Evolutionary conservation across 2,329 filamentous ascomycete genomes (phyloP).

Genomic region (Pseudogymnoascus sp.): DNA sequence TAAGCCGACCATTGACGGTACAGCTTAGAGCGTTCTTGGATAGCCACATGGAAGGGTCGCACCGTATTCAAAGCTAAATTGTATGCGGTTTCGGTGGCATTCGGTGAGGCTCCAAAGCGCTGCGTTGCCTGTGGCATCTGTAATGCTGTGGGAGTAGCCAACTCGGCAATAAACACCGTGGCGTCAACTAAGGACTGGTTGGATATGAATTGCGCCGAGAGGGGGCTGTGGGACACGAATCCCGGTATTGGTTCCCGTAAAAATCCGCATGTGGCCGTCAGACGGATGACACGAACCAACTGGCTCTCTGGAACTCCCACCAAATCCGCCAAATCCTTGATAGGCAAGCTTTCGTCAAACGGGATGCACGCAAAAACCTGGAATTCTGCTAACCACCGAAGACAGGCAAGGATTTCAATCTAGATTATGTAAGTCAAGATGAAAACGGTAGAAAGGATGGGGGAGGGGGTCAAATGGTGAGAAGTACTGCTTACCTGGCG

Average conservation of each 20-base stretch:
- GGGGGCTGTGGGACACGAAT: slow-evolving; percentile 30
- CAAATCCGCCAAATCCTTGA: slow-evolving; percentile 35
- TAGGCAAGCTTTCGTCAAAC: slow-evolving; percentile 26
- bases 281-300: slow-evolving; percentile 30
- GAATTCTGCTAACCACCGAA: slow-evolving; percentile 37
- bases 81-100: slow-evolving; percentile 17
- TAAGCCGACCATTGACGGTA: slow-evolving; percentile 29
- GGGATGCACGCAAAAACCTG: slow-evolving; percentile 39
- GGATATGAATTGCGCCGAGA: slow-evolving; percentile 32
- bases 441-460: not conserved
- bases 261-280: slow-evolving; percentile 30
- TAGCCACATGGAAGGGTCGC: slow-evolving; percentile 13
- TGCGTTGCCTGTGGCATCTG: slow-evolving; percentile 26
- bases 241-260: slow-evolving; percentile 28
- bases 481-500: slow-evolving; percentile 15
- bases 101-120: slow-evolving; percentile 9
- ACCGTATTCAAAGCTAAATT: slow-evolving; percentile 18
- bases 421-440: not conserved
- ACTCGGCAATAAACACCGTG: slow-evolving; percentile 31
- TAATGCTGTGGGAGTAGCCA: slow-evolving; percentile 29
- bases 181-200: slow-evolving; percentile 30
- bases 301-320: slow-evolving; percentile 31
- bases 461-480: not conserved
- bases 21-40: slow-evolving; percentile 22
- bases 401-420: slow-evolving; percentile 30